Evolutionary conservation across 1,284 basidiomycete species (phyloP), one percentile per base, ranked within the genome.

Genomic region (Trichosporon sp.): DNA sequence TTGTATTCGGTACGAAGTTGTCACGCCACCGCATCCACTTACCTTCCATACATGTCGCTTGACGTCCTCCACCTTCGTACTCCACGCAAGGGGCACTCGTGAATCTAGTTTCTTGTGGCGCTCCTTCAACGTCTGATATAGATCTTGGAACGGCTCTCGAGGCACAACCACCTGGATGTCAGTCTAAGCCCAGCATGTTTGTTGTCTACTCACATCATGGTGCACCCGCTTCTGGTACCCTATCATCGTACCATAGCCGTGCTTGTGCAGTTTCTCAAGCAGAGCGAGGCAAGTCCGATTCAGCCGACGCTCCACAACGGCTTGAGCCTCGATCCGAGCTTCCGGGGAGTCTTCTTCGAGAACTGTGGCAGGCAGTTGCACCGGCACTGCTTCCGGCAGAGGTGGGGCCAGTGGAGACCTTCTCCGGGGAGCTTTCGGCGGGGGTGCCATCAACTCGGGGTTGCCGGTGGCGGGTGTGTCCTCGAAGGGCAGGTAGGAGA

Each of bases 61-160:
- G 62, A 81, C 75, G 71, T 84, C 83, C 62, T 81, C 79, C 5
- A 82, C 68, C 51, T 78, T 78, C 6, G 70, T 79, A 68, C 73
- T 95, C 92, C 81, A 95, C 92, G 68, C 66, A 90, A 84, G 95
- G 89, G 0, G 93, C 91, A 95, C 93, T 60, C 87, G 85, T 89
- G 95, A 98, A 4, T 87, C 88, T 12, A 93, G 83, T 74, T 90
- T 86, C 72, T 90, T 91, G 83, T 97, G 89, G 25, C 91, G 86
- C 72, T 92, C 90, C 68, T 95, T 89, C 86, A 98, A 90, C 1
- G 88, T 75, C 35, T 95, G 87, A 76, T 98, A 99, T 3, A 95
- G 81, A 79, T 98, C 95, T 75, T 97, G 95, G 76, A 95, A 98
- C 3, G 84, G 80, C 66, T 93, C 91, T 25, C 91, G 85, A 0